Evolutionary conservation across 176 grass and related monocot genomes (phyloP), one percentile per base, ranked within the genome.

Genomic region (Triticum dicoccoides): DNA sequence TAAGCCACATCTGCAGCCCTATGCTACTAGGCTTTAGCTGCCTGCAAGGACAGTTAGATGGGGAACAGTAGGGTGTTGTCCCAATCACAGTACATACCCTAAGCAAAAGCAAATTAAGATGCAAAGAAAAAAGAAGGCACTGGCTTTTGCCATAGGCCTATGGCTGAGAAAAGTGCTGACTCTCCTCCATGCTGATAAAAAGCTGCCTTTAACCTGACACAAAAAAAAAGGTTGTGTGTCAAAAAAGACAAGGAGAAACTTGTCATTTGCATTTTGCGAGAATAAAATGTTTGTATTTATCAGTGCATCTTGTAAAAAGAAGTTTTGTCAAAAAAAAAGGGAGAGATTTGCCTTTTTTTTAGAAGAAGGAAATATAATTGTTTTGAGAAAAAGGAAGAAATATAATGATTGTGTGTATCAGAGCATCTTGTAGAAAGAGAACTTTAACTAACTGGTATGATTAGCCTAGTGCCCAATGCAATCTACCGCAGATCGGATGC

Each of bases 341-440:
- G 11, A 23, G 10, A 52, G 17, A 9, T 59, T 9, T 58, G 0
- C 54, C 56, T 59, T 76, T 52, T 75, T 63, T 72, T 62, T 72
- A 8, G 23, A 39, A 58, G 11, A 10, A 29, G 0, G 18, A 13
- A 39, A 27, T 29, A 52, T 52, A 11, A 49, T 49, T 20, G 18
- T 72, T 80, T 62, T 72, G 67, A 44, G 3, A 15, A 52, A 52
- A 52, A 56, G 29, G 8, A 11, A 42, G 1, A 27, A 29, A 13
- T 17, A 42, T 70, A 68, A 59, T 76, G 44, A 76, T 56, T 76
- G 14, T 10, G 30, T 52, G 27, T 32, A 39, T 67, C 62, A 37
- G 68, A 83, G 81, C 34, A 73, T 58, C 68, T 73, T 18, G 3
- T 76, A 76, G 12, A 83, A 83, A 44, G 72, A 25, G 2, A 37